Evolutionary conservation across 2,329 filamentous ascomycete species (phyloP).

Genomic region (Aciculosporium take): DNA sequence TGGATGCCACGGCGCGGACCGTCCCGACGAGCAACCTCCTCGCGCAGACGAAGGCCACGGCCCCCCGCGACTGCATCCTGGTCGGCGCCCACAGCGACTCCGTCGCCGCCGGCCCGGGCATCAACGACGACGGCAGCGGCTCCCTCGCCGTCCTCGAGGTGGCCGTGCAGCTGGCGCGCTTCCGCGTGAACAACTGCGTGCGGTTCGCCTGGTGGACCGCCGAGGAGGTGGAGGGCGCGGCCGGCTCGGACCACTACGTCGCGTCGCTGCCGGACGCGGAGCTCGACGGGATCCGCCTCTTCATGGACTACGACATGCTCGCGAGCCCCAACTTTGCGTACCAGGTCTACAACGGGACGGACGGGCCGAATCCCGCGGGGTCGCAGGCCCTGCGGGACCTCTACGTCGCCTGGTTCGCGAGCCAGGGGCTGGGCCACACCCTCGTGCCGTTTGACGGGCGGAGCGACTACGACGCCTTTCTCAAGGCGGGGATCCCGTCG

Average conservation of each 20-base stretch:
- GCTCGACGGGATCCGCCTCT: constrained; percentile 47
- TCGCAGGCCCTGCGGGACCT: constrained; percentile 55
- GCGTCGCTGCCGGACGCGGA: constrained; percentile 38
- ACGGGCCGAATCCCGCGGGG: constrained; percentile 54
- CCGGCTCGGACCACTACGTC: constrained; percentile 50
- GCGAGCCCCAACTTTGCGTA: constrained; percentile 52
- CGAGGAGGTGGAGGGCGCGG: constrained; percentile 52
- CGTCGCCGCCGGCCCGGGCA: constrained; percentile 50
- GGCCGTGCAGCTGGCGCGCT: constrained; percentile 42
- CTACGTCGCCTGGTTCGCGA: constrained; percentile 53
- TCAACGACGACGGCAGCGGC: constrained; percentile 67
- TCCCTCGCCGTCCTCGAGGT: constrained; percentile 48
- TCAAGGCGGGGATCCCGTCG: constrained; percentile 55
- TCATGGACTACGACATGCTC: constrained; percentile 60
- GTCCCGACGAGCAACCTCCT: constrained; percentile 46
- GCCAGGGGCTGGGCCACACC: constrained; percentile 48
- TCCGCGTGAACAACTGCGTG: constrained; percentile 48
- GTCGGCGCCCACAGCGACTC: constrained; percentile 51
- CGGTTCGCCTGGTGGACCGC: constrained; percentile 55
- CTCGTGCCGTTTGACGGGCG: constrained; percentile 65
- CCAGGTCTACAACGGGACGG: constrained; percentile 58
- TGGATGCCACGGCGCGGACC: constrained; percentile 40
- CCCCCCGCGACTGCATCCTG: constrained; percentile 50
- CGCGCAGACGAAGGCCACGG: constrained; percentile 45
- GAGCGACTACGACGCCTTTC: constrained; percentile 68